Base-by-base conservation (phyloP, 2,329 filamentous ascomycete genomes). In the Verticillium dahliae region DNA sequence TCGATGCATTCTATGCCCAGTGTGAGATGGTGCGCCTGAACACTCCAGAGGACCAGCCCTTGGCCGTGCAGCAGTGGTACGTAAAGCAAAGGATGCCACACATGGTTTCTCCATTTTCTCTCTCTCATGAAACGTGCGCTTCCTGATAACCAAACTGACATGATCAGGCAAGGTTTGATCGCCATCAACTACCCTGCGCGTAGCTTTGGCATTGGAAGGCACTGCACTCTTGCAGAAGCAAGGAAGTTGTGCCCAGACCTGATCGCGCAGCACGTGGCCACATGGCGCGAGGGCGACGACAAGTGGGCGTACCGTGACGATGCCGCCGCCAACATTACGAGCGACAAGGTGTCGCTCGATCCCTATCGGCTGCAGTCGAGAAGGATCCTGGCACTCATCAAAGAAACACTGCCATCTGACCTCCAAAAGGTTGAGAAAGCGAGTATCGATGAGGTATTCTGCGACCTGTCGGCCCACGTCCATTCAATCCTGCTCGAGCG, bases 1-100 rank as follows among this genome's bases (percentile, higher is more conserved):
- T 99, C 63, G 95, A 99, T 83, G 94, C 94, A 45, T 99, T 99
- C 76, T 99, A 99, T 74, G 90, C 90, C 3, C 95, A 99, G 79
- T 97, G 92, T 72, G 95, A 99, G 76, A 96, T 93, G 84, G 87
- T 97, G 10, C 87, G 95, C 7, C 81, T 98, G 55, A 88, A 87
- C 13, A 79, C 90, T 11, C 79, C 89, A 14, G 87, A 91, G 64
- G 85, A 92, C 62, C 84, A 87, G 66, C 95, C 95, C 10, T 83
- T 99, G 31, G 95, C 92, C 1, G 95, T 99, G 22, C 93, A 96
- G 72, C 94, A 98, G 80, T 98, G 91, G 90, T 88, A 55, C 14
- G 52, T 34, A 6, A 31, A 13, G 18, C 45, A 6, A 22, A 22
- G n/a, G 7, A 52, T n/a, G 45, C 39, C 39, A 22, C 2, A 18